Base-by-base conservation (phyloP, 768 basidiomycete genomes). In the Gautieria morchelliformis region DNA sequence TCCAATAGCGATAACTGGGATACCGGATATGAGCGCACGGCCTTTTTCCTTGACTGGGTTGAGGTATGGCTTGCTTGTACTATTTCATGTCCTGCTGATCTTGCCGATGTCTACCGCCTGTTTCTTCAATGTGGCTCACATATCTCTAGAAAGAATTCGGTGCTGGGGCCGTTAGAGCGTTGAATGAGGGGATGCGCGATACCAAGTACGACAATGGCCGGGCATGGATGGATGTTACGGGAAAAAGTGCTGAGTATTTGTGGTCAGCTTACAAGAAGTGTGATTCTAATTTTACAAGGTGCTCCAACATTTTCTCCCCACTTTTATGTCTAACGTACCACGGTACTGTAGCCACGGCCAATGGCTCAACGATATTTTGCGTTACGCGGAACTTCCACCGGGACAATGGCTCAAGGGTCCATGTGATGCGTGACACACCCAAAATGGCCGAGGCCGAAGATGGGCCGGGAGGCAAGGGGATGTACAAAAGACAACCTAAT, bases 21-120 rank as follows among this genome's bases (percentile, higher is more conserved):
- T 60, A 81, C 76, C 19, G 89, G 89, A 14, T 91, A 90, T 67
- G 79, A 81, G 41, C 75, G 73, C 27, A 91, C 88, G 1, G 87
- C 77, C 2, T 89, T 79, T 67, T 89, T 91, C 64, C 78, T 89
- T 53, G 78, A 80, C 53, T 89, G 86, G 85, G 58, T 75, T 3
- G 63, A 57, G 60, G 45, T 20, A 14, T 7, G 47, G 24, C 4
- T 17, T 49, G 2, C 48, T 27, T 30, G n/a, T 24, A 17, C 24
- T 10, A 30, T 15, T 24, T 20, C 9, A 14, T 17, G 32, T 10
- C 35, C 35, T 37, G 48, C 32, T 49, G 19, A 52, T 35, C 6
- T 37, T 15, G 32, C 22, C 30, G 5, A 52, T 8, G 8, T 39
- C 6, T 40, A n/a, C n/a, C n/a, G n/a, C 12, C 17, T 35, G 33